phyloP scores from a whole-genome alignment of 1,139 yeast genomes.

The Zygosaccharomyces sapae region DNA sequence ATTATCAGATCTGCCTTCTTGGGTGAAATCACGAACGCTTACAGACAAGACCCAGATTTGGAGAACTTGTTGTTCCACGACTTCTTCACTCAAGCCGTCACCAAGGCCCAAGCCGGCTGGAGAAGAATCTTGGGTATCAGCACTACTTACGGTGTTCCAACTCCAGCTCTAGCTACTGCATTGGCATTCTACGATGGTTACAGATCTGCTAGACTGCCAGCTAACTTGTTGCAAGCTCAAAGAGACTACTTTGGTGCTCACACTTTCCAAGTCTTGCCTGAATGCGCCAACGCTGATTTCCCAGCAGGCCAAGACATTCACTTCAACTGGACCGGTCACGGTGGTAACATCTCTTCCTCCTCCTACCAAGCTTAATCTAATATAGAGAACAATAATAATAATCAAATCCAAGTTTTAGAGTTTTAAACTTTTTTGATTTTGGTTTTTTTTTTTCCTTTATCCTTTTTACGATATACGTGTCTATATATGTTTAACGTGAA shows the following conservation, averaged over 20 bases:
- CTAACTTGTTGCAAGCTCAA: slow-evolving; percentile 98
- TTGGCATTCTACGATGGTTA: slow-evolving; percentile 97
- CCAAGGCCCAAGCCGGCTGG: slow-evolving; percentile 95
- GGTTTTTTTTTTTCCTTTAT: too few relatives aligned
- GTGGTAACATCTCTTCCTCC: slow-evolving; percentile 95
- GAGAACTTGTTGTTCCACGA: slow-evolving; percentile 95
- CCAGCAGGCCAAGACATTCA: slow-evolving; percentile 84
- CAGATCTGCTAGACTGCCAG: slow-evolving; percentile 94
- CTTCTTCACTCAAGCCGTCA: slow-evolving; percentile 87
- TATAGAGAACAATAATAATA: not conserved
- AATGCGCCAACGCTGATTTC: slow-evolving; percentile 67
- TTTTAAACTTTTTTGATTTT: too few relatives aligned
- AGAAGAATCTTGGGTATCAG: slow-evolving; percentile 80
- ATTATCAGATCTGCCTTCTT: slow-evolving; percentile 97
- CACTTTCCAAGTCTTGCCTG: slow-evolving; percentile 94
- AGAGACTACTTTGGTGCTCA: slow-evolving; percentile 99
- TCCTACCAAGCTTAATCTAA: slow-evolving; percentile 76
- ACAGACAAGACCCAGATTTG: slow-evolving; percentile 86
- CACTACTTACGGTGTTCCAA: slow-evolving; percentile 84
- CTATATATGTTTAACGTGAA: too few relatives aligned
- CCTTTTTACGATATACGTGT: too few relatives aligned
- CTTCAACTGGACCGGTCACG: slow-evolving; percentile 99
- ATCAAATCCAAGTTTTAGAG: too few relatives aligned
- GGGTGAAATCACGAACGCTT: slow-evolving; percentile 95
- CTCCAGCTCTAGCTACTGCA: slow-evolving; percentile 97